Percentiles rank a stretch among this genome's conserved stretches.
Conservation (phyloP, 371 early-diverging fungal genomes). For the Furculomyces boomerangus region DNA sequence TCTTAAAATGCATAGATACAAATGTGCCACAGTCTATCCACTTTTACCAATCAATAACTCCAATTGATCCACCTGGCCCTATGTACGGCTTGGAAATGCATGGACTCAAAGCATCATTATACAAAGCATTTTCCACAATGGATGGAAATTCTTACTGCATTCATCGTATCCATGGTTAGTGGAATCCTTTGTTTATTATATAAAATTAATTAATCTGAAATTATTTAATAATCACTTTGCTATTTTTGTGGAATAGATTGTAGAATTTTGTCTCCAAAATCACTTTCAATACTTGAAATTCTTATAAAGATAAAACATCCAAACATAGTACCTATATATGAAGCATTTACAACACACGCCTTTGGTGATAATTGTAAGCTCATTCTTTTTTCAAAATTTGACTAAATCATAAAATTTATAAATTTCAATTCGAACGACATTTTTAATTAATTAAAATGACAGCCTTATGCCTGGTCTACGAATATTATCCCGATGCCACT, state of each 20-base stretch:
- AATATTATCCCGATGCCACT: slow-evolving; percentile 70
- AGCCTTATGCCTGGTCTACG: slow-evolving; percentile 33
- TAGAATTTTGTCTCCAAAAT: slow-evolving; percentile 8
- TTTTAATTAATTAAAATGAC: background rate
- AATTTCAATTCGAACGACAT: background rate
- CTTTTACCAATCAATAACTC: background rate
- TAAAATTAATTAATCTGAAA: background rate
- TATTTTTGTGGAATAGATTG: slow-evolving; percentile 4
- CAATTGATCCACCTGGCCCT: background rate
- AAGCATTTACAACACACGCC: slow-evolving; percentile 85
- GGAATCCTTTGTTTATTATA: background rate
- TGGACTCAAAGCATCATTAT: background rate
- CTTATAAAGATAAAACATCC: slow-evolving; percentile 73
- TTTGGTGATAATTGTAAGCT: slow-evolving; percentile 72
- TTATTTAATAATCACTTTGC: background rate
- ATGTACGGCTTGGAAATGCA: background rate
- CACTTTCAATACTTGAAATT: slow-evolving; percentile 60
- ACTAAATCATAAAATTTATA: background rate
- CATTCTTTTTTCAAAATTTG: slow-evolving; percentile 6
- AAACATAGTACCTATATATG: slow-evolving; percentile 69
- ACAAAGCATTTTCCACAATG: slow-evolving; percentile 52
- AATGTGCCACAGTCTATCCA: background rate
- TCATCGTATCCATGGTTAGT: slow-evolving; percentile 52
- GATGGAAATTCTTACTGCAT: slow-evolving; percentile 74
- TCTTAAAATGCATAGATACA: background rate